Percentiles rank a stretch among this genome's conserved stretches.
Evolutionary conservation across 176 grass and related monocot species (phyloP).

Genomic region (Triticum timopheevii): DNA sequence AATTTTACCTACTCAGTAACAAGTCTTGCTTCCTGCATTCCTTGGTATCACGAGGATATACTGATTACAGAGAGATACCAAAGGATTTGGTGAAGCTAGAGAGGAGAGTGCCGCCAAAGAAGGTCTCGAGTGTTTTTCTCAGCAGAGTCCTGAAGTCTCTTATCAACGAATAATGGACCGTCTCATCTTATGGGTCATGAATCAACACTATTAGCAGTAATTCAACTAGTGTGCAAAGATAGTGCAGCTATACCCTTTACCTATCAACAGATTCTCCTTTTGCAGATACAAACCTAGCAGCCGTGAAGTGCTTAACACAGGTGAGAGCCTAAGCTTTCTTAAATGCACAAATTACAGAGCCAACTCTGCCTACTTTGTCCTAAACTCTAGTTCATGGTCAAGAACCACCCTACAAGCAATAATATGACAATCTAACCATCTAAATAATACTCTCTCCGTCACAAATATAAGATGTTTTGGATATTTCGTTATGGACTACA

Average conservation of each 20-base stretch:
- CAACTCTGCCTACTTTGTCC: not conserved
- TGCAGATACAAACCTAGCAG: conserved; percentile 1
- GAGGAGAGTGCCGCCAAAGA: not conserved
- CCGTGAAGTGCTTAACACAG: not conserved
- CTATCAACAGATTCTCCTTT: not conserved
- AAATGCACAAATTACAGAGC: conserved; percentile 16
- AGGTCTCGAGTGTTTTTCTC: not conserved
- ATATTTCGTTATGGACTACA: no score
- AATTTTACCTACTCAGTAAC: not conserved
- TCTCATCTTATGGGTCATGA: not conserved
- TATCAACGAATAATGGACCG: not conserved
- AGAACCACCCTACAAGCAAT: not conserved
- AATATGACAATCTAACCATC: not conserved
- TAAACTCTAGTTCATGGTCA: not conserved
- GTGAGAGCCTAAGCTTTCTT: not conserved
- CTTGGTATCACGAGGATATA: not conserved
- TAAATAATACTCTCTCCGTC: no score
- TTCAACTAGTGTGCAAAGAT: not conserved
- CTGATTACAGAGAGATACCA: not conserved
- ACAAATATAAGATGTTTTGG: no score
- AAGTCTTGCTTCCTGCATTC: not conserved
- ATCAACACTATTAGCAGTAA: not conserved
- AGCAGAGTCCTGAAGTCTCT: not conserved
- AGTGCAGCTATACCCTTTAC: not conserved
- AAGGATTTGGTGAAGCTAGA: not conserved